These are phyloP conservation scores for Mycena floridula DNA, from an alignment of 768 basidiomycete species.

Conservation along the genomic window DNA sequence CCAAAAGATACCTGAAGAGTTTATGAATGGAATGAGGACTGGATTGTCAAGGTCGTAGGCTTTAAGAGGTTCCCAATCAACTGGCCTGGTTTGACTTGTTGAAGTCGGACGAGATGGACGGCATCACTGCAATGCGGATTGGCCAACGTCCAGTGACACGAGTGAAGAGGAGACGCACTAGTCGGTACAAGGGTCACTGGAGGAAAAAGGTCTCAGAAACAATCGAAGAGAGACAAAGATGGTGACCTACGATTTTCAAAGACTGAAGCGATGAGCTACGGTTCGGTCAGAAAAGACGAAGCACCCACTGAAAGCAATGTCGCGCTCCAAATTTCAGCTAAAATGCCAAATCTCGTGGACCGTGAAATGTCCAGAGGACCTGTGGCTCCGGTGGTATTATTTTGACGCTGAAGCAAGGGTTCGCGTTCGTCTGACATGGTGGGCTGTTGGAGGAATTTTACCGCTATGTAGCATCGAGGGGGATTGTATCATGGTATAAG, in stretches of 20 bases:
- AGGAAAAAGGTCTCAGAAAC: not conserved
- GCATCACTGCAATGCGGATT: slow-evolving; percentile 45
- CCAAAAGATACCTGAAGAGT: slow-evolving; percentile 56
- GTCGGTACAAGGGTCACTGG: slow-evolving; percentile 75
- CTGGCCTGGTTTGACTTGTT: slow-evolving; percentile 71
- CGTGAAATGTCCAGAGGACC: slow-evolving; percentile 62
- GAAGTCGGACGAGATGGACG: slow-evolving; percentile 77
- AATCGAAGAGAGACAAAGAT: not conserved
- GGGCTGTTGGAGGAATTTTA: too few relatives aligned
- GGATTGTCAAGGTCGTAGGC: slow-evolving; percentile 14
- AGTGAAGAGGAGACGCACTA: slow-evolving; percentile 31
- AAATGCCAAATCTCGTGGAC: slow-evolving; percentile 56
- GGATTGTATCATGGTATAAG: too few relatives aligned
- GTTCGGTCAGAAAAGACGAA: slow-evolving; percentile 25
- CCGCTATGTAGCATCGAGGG: too few relatives aligned
- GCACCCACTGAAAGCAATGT: slow-evolving; percentile 66
- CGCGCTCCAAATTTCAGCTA: slow-evolving; percentile 69
- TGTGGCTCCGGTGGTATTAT: too few relatives aligned
- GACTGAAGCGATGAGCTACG: slow-evolving; percentile 26
- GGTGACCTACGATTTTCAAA: slow-evolving; percentile 48
- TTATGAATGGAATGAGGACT: too few relatives aligned
- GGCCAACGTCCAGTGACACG: slow-evolving; percentile 4
- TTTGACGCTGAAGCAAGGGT: too few relatives aligned
- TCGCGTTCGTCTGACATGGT: too few relatives aligned
- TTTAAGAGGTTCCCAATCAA: slow-evolving; percentile 78